These are phyloP conservation scores for Eragrostis nindensis DNA, from an alignment of 176 grass and related monocot genomes.

Conservation along the genomic window DNA sequence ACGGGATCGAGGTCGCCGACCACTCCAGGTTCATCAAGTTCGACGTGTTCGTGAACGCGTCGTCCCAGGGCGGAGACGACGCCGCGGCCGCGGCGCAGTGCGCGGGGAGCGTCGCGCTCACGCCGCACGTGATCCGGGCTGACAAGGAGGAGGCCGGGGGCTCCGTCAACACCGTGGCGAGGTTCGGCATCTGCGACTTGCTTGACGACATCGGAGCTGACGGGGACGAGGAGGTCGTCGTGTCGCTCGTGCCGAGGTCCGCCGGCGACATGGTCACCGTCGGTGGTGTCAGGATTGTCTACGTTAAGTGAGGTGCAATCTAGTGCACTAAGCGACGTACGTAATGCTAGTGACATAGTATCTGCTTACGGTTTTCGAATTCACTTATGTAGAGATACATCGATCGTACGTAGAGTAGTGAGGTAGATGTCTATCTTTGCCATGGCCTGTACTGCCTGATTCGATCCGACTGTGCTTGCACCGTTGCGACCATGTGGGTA, in stretches of 20 bases:
- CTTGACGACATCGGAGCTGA: conserved; percentile 60
- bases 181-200: conserved; percentile 65
- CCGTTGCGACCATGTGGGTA: too few species aligned
- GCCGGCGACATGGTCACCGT: conserved; percentile 44
- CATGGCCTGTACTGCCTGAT: too few species aligned
- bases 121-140: conserved; percentile 55
- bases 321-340: background rate
- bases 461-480: too few species aligned
- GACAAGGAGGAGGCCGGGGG: background rate
- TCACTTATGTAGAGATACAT: too few species aligned
- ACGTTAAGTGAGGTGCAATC: conserved; percentile 31
- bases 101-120: conserved; percentile 58
- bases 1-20: conserved; percentile 50
- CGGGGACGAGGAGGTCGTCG: conserved; percentile 45
- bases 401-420: too few species aligned
- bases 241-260: conserved; percentile 61
- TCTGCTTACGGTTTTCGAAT: background rate
- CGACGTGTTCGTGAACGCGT: conserved; percentile 65
- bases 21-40: conserved; percentile 61
- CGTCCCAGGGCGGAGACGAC: background rate
- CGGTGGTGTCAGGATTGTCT: conserved; percentile 45
- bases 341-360: background rate
- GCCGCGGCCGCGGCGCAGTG: conserved; percentile 40
- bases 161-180: conserved; percentile 39
- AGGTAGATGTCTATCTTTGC: too few species aligned